Conservation (phyloP, 2,329 filamentous ascomycete genomes). For the Dothideomycetes sp. region DNA sequence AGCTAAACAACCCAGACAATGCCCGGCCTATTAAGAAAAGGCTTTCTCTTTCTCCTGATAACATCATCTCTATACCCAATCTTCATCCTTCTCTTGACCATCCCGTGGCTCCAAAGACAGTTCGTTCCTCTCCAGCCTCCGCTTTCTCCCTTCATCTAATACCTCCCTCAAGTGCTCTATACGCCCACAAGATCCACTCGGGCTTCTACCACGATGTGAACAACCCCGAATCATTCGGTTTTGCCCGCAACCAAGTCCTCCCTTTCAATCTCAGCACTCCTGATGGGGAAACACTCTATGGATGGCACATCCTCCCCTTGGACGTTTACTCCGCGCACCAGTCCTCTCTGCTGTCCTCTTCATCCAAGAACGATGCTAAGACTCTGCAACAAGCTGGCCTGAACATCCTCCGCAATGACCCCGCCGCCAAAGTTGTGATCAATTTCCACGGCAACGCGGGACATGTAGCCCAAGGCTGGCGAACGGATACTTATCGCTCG, state of each 20-base stretch:
- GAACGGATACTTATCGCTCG: conserved; percentile 67
- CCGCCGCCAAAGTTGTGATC: conserved; percentile 42
- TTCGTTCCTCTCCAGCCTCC: conserved; percentile 33
- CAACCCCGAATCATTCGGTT: conserved; percentile 72
- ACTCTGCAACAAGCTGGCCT: conserved; percentile 31
- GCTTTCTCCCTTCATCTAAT: conserved; percentile 5
- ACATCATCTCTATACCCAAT: conserved; percentile 55
- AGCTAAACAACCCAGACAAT: background rate
- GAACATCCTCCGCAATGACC: conserved; percentile 40
- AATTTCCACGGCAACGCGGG: conserved; percentile 64
- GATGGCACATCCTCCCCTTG: conserved; percentile 82
- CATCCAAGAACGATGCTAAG: background rate
- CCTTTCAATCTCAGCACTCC: conserved; percentile 67
- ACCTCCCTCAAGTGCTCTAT: conserved; percentile 53
- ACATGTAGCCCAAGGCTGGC: conserved; percentile 66
- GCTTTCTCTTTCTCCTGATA: conserved; percentile 29
- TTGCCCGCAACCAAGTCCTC: conserved; percentile 78
- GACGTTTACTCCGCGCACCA: conserved; percentile 59
- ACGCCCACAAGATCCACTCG: conserved; percentile 69
- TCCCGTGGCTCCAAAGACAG: conserved; percentile 69
- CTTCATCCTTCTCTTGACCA: conserved; percentile 54
- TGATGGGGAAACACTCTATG: conserved; percentile 69
- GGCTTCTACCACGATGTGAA: conserved; percentile 65
- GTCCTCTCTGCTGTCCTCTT: conserved; percentile 22
- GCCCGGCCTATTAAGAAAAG: conserved; percentile 16